Base-by-base conservation (phyloP, 2,329 filamentous ascomycete genomes). In the Parasarocladium wereldwijsianum region DNA sequence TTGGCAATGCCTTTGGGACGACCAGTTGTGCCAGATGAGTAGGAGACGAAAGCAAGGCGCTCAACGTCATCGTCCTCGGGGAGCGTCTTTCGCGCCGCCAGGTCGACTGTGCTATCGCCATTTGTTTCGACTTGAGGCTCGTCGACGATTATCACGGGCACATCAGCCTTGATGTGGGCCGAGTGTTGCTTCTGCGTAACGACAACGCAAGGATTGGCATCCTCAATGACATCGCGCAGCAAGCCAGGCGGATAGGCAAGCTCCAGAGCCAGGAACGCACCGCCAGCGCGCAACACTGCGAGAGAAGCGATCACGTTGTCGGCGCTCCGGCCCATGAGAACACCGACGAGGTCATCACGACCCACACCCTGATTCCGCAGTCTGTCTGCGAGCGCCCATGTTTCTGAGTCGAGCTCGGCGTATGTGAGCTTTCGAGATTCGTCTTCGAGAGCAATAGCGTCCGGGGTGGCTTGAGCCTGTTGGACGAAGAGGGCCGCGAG, bases 1-100 rank as follows among this genome's bases (percentile, higher is more conserved):
- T 86, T 86, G 32, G 76, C 77, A 45, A 87, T 86, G 32, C 79
- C 79, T 51, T 85, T 85, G n/a, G 79, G 79, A 38, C 72, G 73
- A 39, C 79, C 79, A 1, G 79, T 85, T 0, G 79, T 83, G 20
- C 79, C 79, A 4, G 76, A 82, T 1, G 77, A 82, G 51, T 85
- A 85, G 2, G 77, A 78, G n/a, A 86, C 78, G 46, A 86, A 87
- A 12, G 76, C 72, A 13, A 86, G 62, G 24, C 75, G 65, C 38
- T 85, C 79, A 32, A 86, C 53, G 43, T 86, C 80, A 42, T 75
- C 63, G 6, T 76, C 69, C 1, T 63, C 58, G 3, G 76, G 74
- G 14, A 74, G 46, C 8, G 64, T 61, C 11, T 62, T 51, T 30
- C 61, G 56, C 5, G 57, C 46, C n/a, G 62, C 43, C 14, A 51